These are phyloP conservation scores for Diophrys sp. DNA, from an alignment of 73 alveolate genomes.

Conservation along the genomic window DNA sequence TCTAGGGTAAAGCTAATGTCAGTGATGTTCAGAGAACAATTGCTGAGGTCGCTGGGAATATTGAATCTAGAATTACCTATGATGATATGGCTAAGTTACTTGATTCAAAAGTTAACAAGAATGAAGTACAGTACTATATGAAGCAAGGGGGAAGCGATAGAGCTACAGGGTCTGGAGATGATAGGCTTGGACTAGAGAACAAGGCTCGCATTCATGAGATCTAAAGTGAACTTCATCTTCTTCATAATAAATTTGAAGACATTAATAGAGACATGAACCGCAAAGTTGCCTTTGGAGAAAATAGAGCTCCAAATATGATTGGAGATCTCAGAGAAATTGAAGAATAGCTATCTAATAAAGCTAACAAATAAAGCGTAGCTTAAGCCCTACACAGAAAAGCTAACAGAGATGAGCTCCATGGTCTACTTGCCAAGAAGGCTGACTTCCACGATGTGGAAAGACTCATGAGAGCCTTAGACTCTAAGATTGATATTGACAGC, in stretches of 20 bases:
- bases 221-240: no score
- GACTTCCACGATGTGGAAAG: constrained; percentile 49
- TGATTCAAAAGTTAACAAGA: constrained; percentile 51
- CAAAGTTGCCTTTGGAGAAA: no score
- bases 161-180: neutral
- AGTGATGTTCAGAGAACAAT: constrained; percentile 58
- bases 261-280: no score
- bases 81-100: constrained; percentile 39
- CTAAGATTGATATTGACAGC: constrained; percentile 30
- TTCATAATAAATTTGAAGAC: no score
- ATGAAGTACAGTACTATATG: constrained; percentile 53
- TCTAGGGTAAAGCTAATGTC: constrained; percentile 57
- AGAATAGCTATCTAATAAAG: constrained; percentile 43
- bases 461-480: constrained; percentile 31
- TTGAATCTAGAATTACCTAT: constrained; percentile 41
- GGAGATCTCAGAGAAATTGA: constrained; percentile 28
- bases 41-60: constrained; percentile 60
- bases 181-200: no score
- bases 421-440: constrained; percentile 56
- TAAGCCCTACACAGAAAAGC: constrained; percentile 60
- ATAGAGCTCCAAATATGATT: no score
- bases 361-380: constrained; percentile 59
- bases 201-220: no score
- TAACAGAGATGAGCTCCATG: constrained; percentile 50
- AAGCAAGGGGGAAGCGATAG: neutral